These are phyloP conservation scores for Cadophora sp. DNA, from an alignment of 2,329 filamentous ascomycete genomes.

Conservation along the genomic window DNA sequence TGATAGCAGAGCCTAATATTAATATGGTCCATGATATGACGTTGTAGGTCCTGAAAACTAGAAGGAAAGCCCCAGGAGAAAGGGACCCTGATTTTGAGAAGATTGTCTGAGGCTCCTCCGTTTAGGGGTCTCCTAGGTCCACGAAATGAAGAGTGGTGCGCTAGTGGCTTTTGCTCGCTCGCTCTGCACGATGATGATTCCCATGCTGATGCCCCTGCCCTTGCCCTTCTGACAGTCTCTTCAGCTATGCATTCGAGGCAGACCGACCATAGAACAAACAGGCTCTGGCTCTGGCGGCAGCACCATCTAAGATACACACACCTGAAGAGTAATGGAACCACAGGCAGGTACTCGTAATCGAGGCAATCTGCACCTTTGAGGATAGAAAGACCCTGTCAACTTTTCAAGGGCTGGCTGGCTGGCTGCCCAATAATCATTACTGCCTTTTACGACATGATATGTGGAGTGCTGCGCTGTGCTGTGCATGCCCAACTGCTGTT, in stretches of 20 bases:
- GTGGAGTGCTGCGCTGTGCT: not conserved
- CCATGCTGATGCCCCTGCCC: not conserved
- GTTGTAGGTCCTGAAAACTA: not conserved
- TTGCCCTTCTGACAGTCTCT: not conserved
- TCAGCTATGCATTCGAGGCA: conserved; percentile 9
- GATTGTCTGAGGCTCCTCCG: not conserved
- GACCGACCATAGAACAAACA: conserved; percentile 6
- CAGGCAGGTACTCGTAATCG: not conserved
- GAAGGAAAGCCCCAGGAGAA: conserved; percentile 1
- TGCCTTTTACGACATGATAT: not conserved
- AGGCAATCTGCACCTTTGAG: not conserved
- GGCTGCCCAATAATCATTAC: not conserved
- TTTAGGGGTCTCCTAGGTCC: not conserved
- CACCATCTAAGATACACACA: not conserved
- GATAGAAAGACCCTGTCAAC: conserved; percentile 1
- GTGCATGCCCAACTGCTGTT: conserved; percentile 4
- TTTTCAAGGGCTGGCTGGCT: not conserved
- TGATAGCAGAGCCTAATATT: conserved; percentile 7
- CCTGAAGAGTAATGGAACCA: not conserved
- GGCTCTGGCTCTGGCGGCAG: not conserved
- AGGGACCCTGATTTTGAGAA: not conserved
- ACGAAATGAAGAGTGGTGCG: not conserved
- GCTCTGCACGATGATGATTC: conserved; percentile 2
- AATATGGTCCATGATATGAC: not conserved
- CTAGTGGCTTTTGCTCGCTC: too few species aligned